A percentile compares a stretch with the other conserved stretches of the same genome.
Evolutionary conservation across 2,329 filamentous ascomycete species (phyloP).

Genomic region (Alternaria solani): DNA sequence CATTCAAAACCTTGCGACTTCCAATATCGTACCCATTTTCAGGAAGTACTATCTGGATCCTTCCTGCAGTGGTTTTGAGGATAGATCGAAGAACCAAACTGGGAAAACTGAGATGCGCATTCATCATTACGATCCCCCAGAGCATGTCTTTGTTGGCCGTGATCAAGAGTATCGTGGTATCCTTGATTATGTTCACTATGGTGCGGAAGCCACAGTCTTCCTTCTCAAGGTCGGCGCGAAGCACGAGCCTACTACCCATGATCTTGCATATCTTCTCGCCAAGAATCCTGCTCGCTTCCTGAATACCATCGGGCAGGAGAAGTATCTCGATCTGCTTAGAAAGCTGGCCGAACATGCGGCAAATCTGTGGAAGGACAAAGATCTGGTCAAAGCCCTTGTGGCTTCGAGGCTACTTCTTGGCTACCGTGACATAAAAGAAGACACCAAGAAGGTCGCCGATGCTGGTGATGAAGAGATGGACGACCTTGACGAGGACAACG

Average conservation of each 20-base stretch:
- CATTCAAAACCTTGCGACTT: slow-evolving; percentile 35
- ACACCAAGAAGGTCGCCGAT: slow-evolving; percentile 53
- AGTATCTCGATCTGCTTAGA: slow-evolving; percentile 83
- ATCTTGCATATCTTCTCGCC: slow-evolving; percentile 85
- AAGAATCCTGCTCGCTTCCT: slow-evolving; percentile 83
- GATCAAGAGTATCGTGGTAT: slow-evolving; percentile 81
- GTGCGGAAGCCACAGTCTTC: slow-evolving; percentile 85
- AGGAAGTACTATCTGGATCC: slow-evolving; percentile 46
- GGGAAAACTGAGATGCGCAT: slow-evolving; percentile 52
- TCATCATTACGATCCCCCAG: slow-evolving; percentile 68
- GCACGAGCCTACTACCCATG: slow-evolving; percentile 83
- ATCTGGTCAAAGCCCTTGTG: slow-evolving; percentile 79
- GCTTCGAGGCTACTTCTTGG: slow-evolving; percentile 80
- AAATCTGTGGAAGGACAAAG: slow-evolving; percentile 78
- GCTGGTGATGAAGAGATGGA: slow-evolving; percentile 53
- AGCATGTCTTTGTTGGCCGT: slow-evolving; percentile 80
- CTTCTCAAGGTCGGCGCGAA: slow-evolving; percentile 89
- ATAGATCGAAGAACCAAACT: slow-evolving; percentile 39
- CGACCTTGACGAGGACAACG: slow-evolving; percentile 56
- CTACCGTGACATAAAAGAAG: slow-evolving; percentile 74
- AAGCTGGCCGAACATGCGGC: slow-evolving; percentile 77
- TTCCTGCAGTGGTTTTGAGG: slow-evolving; percentile 43
- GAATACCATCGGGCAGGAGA: slow-evolving; percentile 81
- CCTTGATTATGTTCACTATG: slow-evolving; percentile 97
- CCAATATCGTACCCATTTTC: slow-evolving; percentile 51